These are phyloP conservation scores for Puccinia novopanici DNA, from an alignment of 1,284 basidiomycete species.

Conservation along the genomic window DNA sequence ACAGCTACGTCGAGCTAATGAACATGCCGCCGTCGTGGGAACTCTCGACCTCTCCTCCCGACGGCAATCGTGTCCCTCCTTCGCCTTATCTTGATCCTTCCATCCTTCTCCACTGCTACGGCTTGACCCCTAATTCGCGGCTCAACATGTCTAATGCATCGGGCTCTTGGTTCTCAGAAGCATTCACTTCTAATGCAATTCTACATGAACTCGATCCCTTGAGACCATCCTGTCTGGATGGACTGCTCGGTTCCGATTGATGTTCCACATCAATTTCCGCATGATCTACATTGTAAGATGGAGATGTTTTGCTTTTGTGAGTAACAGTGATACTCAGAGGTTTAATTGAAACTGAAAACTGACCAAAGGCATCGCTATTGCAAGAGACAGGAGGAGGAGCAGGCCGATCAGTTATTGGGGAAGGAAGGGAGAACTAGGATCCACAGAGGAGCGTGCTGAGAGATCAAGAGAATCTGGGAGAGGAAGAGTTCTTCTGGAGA, in stretches of 20 bases:
- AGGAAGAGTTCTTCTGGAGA: not conserved
- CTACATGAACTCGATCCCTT: not conserved
- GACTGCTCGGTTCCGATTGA: not conserved
- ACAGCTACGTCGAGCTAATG: conserved; percentile 10
- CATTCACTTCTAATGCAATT: not conserved
- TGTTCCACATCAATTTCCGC: not conserved
- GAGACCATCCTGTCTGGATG: not conserved
- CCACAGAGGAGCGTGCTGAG: no score
- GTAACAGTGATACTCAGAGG: no score
- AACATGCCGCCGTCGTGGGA: not conserved
- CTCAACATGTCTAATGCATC: not conserved
- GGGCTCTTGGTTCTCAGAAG: no score
- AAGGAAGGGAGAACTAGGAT: no score
- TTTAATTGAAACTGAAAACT: no score
- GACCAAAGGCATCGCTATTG: no score
- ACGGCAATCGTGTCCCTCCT: not conserved
- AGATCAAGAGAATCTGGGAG: no score
- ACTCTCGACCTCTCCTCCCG: not conserved
- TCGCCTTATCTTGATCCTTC: not conserved
- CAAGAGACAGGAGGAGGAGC: no score
- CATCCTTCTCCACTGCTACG: not conserved
- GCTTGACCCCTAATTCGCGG: not conserved
- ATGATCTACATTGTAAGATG: not conserved
- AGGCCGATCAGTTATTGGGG: no score
- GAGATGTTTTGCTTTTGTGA: no score